Evolutionary conservation across 306 rosid species (phyloP).

Genomic region (Acacia crassicarpa): DNA sequence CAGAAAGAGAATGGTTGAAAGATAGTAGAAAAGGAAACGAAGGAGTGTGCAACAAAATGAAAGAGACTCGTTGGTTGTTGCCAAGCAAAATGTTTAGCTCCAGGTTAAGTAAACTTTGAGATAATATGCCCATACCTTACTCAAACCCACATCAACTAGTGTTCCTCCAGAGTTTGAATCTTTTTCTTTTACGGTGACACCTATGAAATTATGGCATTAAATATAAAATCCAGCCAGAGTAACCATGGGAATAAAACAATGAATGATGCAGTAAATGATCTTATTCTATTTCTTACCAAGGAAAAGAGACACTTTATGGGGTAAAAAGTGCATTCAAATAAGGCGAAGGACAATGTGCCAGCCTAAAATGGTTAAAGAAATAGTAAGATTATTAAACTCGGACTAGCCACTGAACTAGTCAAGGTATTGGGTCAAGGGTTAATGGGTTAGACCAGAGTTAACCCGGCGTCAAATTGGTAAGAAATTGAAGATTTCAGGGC

Average conservation of each 20-base stretch:
- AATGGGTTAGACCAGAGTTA: too few species aligned
- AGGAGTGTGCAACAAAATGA: neutral
- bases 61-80: neutral
- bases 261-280: constrained; percentile 18
- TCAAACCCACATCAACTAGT: constrained; percentile 88
- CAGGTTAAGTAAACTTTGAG: constrained; percentile 13
- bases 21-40: neutral
- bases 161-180: constrained; percentile 50
- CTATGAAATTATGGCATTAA: constrained; percentile 44
- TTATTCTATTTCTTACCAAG: neutral
- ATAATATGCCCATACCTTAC: constrained; percentile 58
- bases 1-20: constrained; percentile 1
- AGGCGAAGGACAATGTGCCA: neutral
- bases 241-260: constrained; percentile 24
- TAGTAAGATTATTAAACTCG: too few species aligned
- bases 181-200: constrained; percentile 74
- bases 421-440: too few species aligned
- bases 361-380: constrained; percentile 14
- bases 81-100: constrained; percentile 9
- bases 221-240: constrained; percentile 27
- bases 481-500: too few species aligned
- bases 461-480: too few species aligned
- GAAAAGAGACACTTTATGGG: neutral
- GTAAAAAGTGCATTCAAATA: neutral
- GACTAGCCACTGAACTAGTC: too few species aligned